Evolutionary conservation across 2,329 filamentous ascomycete genomes (phyloP).

Genomic region (Alternaria tenuissima): DNA sequence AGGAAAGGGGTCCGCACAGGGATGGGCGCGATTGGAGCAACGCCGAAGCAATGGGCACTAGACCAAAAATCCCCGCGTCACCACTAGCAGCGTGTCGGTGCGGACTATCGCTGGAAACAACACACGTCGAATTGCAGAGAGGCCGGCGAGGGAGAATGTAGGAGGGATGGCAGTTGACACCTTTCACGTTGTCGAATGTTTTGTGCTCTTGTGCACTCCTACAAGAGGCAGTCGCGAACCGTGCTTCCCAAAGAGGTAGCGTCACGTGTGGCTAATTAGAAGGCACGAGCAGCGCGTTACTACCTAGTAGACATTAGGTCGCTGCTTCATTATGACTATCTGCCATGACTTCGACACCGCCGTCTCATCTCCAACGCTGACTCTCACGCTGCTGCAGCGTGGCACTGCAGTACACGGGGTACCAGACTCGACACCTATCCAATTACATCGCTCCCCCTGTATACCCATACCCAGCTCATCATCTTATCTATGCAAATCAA

Average conservation of each 20-base stretch:
- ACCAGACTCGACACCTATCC: slow-evolving; percentile 21
- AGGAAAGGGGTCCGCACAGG: slow-evolving; percentile 50
- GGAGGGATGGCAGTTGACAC: slow-evolving; percentile 37
- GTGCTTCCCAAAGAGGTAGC: slow-evolving; percentile 29
- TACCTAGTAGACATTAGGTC: slow-evolving; percentile 2
- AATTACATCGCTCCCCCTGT: slow-evolving; percentile 27
- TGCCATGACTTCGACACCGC: background rate
- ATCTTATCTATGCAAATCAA: slow-evolving; percentile 34
- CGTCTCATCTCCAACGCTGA: background rate
- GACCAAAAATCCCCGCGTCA: slow-evolving; percentile 43
- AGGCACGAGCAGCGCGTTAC: slow-evolving; percentile 17
- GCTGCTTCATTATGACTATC: background rate
- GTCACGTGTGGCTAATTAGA: slow-evolving; percentile 40
- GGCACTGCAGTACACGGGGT: slow-evolving; percentile 21
- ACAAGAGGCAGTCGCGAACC: slow-evolving; percentile 34
- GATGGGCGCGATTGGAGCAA: slow-evolving; percentile 44
- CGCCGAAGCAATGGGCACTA: slow-evolving; percentile 45
- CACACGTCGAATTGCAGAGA: slow-evolving; percentile 7
- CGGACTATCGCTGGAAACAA: slow-evolving; percentile 11
- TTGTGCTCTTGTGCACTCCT: slow-evolving; percentile 24
- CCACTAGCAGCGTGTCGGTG: slow-evolving; percentile 16
- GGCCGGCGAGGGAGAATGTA: background rate
- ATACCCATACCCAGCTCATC: slow-evolving; percentile 19
- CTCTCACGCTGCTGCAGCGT: slow-evolving; percentile 16
- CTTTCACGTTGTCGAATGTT: slow-evolving; percentile 21